Evolutionary conservation across 371 early-diverging fungal species (phyloP).

Genomic region (Mortierella sp.): DNA sequence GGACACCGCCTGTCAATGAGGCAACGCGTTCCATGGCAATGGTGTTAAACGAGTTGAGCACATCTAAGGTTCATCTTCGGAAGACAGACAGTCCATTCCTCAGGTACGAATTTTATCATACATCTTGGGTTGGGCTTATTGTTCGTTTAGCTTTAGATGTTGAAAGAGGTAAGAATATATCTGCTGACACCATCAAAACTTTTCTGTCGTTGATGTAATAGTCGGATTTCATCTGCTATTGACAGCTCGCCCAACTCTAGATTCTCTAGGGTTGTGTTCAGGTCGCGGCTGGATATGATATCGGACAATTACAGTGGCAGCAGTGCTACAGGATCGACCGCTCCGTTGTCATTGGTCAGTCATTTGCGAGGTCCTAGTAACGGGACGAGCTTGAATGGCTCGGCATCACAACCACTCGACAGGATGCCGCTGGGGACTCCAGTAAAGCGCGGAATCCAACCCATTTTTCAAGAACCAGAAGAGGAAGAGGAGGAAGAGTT

Average conservation of each 20-base stretch:
- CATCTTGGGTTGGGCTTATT: background rate
- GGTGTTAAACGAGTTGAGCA: conserved; percentile 44
- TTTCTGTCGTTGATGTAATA: background rate
- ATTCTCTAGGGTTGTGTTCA: conserved; percentile 34
- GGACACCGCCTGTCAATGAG: conserved; percentile 31
- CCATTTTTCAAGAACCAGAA: background rate
- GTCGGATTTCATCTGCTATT: conserved; percentile 33
- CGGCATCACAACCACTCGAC: background rate
- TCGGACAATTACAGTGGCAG: background rate
- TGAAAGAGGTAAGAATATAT: background rate
- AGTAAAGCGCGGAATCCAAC: background rate
- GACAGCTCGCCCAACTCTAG: conserved; percentile 29
- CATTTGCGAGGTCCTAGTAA: background rate
- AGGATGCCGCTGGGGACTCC: background rate
- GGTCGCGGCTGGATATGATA: conserved; percentile 14
- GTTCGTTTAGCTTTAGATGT: no score
- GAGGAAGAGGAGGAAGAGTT: conserved; percentile 12
- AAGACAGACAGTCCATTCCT: conserved; percentile 50
- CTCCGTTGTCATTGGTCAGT: background rate
- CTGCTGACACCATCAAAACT: background rate
- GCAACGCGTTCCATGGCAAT: conserved; percentile 39
- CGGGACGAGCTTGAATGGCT: no score
- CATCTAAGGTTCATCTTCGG: conserved; percentile 35
- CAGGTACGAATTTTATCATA: conserved; percentile 6
- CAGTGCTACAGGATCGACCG: background rate